Base-by-base conservation (phyloP, 192 early-diverging fungal species). In the Backusella sp. region DNA sequence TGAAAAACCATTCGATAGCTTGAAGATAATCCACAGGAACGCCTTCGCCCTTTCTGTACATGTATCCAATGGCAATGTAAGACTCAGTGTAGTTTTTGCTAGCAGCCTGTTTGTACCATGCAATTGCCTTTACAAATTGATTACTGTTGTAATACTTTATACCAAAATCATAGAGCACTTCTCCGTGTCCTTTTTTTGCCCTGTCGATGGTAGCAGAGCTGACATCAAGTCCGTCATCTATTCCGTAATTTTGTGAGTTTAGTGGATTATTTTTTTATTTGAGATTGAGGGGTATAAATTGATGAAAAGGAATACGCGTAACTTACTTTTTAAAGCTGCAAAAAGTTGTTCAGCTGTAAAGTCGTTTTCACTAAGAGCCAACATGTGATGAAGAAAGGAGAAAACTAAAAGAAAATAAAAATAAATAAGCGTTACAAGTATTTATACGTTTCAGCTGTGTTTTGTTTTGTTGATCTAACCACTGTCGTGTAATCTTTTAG, bases 311-410 rank as follows among this genome's bases (percentile, higher is more conserved):
- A 62, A 21, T 28, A 62, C 56, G 26, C 23, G 1, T 23, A 62
- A 62, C 21, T 28, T 62, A 62, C 56, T 62, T 62, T 23, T 62
- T 62, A 62, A 62, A 62, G 56, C 56, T 28, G 56, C 56, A 62
- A 62, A 62, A 62, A 62, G 56, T 23, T 62, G 56, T 28, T 62
- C 56, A 62, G 56, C 21, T 62, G 56, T 62, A 62, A 62, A 62
- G 11, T 26, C 56, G 26, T 62, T 62, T 28, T 62, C 56, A 26
- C 56, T 62, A 28, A 62, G 23, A 62, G 56, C 56, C 12, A 62
- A 62, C 56, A 62, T 62, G 56, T 28, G 21, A 62, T 28, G 4
- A 28, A 28, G n/a, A 28, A 62, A 28, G 9, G 11, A 19, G 6
- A n/a, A 49, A 62, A 56, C 2, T 23, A 53, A 53, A 21, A 23